Base-by-base conservation (phyloP, 768 basidiomycete genomes). In the Mycena alexandri region DNA sequence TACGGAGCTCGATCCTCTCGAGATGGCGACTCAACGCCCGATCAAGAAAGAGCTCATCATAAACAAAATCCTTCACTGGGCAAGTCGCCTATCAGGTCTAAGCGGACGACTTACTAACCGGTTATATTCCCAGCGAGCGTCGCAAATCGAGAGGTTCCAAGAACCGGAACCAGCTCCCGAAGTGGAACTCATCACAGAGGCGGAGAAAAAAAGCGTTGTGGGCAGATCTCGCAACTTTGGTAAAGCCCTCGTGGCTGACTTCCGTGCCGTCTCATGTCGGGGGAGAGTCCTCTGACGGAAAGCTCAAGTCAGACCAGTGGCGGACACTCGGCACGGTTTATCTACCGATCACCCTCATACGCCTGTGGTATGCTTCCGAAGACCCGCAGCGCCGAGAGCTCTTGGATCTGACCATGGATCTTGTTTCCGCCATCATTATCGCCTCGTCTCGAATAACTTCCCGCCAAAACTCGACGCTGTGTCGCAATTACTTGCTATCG, bases 221-320 rank as follows among this genome's bases (percentile, higher is more conserved):
- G 65, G 8, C 41, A 5, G 61, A 56, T 53, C 56, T 70, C 21
- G 44, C 21, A 1, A 41, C 24, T 9, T 53, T 61, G 17, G 34
- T 67, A 2, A 60, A 56, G 22, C 69, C 65, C 5, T 66, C 64
- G 0, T 70, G 64, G 64, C 46, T 66, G 48, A 61, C 69, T 1
- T 42, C 50, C 12, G 60, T 63, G 12, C 65, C 71, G 1, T 9
- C 48, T 42, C 42, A 67, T 8, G 19, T 63, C 21, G 64, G 63
- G 6, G 61, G 67, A 9, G 50, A 55, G 19, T 42, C 54, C 16
- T 50, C 47, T 5, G 47, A 51, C 34, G 74, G 79, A 2, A 81
- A 79, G 53, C 69, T 80, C 3, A 79, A 75, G 38, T 79, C 78
- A 5, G 77, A 79, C 61, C 73, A 81, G 43, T 80, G 78, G 79